A percentile compares a stretch with the other conserved stretches of the same genome.
Conservation (phyloP, 345 rosid genomes). For the Pistacia integerrima region DNA sequence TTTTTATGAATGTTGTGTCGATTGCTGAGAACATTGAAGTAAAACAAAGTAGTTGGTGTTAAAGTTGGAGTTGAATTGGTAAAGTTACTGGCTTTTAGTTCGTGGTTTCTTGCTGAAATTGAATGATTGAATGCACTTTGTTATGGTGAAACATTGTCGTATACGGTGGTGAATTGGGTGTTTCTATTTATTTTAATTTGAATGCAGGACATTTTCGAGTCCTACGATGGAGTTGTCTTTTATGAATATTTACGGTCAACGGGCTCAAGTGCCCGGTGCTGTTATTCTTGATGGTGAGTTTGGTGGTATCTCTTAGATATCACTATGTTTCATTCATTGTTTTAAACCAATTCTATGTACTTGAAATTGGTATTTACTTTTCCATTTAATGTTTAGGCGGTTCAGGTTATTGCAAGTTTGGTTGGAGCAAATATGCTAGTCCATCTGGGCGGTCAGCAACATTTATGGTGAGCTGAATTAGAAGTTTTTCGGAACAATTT, state of each 20-base stretch:
- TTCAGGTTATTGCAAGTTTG: conserved; percentile 91
- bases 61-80: too few species aligned
- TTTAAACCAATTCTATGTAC: neutral
- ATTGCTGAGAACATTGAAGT: too few species aligned
- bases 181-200: conserved; percentile 4
- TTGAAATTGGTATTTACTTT: neutral
- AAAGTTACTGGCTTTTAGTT: neutral
- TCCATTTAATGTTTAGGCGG: conserved; percentile 54
- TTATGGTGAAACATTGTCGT: neutral
- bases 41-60: too few species aligned
- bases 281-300: conserved; percentile 78
- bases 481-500: conserved; percentile 4
- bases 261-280: conserved; percentile 65
- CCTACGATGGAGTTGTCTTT: conserved; percentile 52
- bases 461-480: conserved; percentile 56
- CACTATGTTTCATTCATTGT: neutral
- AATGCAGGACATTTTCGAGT: conserved; percentile 43
- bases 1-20: too few species aligned
- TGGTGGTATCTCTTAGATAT: neutral
- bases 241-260: conserved; percentile 66
- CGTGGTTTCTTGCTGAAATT: conserved; percentile 4
- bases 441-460: conserved; percentile 86
- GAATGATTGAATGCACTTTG: neutral
- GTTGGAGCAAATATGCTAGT: conserved; percentile 75
- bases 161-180: neutral